Conservation (phyloP, 1,284 basidiomycete species). For the Porodaedalea pini region DNA sequence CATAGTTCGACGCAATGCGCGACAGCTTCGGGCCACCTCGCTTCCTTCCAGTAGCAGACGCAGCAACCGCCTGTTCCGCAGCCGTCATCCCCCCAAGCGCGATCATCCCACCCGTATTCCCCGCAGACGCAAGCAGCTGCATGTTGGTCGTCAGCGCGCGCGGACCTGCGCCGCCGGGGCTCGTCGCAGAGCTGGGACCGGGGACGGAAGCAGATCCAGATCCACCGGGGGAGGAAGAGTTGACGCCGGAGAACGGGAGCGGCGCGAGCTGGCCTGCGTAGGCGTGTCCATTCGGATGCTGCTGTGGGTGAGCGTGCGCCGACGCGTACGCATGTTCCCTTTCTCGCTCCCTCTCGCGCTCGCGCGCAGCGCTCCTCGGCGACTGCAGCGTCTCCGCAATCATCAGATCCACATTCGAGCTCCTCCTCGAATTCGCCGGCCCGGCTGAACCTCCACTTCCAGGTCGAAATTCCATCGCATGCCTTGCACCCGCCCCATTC, state of each 20-base stretch:
- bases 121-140: slow-evolving; percentile 1
- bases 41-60: slow-evolving; percentile 39
- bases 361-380: slow-evolving; percentile 2
- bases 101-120: neutral
- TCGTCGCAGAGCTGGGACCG: neutral
- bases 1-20: slow-evolving; percentile 59
- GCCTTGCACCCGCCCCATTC: neutral
- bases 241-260: slow-evolving; percentile 11
- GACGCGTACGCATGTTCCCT: neutral
- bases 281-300: slow-evolving; percentile 1
- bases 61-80: slow-evolving; percentile 15
- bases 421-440: slow-evolving; percentile 42
- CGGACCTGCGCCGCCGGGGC: neutral
- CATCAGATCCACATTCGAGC: slow-evolving; percentile 48
- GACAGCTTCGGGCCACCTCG: slow-evolving; percentile 36
- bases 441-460: slow-evolving; percentile 4
- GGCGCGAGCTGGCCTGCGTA: slow-evolving; percentile 11
- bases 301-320: neutral
- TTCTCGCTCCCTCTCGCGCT: slow-evolving; percentile 7
- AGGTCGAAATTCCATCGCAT: neutral
- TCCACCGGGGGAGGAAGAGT: neutral
- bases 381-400: slow-evolving; percentile 32
- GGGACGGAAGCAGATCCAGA: slow-evolving; percentile 3
- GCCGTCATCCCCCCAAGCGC: slow-evolving; percentile 5
- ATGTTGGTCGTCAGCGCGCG: neutral